Conservation (phyloP, 1,284 basidiomycete genomes). For the Anthracocystis walkeri region DNA sequence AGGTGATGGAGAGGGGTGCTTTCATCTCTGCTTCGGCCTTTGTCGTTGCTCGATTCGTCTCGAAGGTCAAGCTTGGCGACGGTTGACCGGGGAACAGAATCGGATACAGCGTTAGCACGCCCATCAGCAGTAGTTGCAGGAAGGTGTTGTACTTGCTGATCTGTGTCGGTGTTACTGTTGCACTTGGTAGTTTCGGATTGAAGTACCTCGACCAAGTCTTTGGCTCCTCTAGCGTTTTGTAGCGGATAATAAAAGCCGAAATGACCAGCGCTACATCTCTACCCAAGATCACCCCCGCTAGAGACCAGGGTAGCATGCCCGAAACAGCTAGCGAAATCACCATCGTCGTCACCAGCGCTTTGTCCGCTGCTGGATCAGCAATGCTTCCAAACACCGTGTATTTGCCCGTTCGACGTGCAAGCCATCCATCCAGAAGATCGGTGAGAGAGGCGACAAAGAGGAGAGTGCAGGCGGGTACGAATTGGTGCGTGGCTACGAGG, state of each 20-base stretch:
- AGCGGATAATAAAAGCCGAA: slow-evolving; percentile 94
- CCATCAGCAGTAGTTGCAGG: slow-evolving; percentile 90
- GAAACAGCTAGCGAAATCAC: slow-evolving; percentile 86
- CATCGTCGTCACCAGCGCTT: slow-evolving; percentile 92
- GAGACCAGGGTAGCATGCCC: slow-evolving; percentile 83
- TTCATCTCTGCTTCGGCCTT: background rate
- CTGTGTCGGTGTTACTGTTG: slow-evolving; percentile 87
- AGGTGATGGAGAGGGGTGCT: background rate
- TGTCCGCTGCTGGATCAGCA: slow-evolving; percentile 96
- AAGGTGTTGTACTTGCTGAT: slow-evolving; percentile 81
- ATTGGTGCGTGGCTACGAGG: slow-evolving; percentile 87
- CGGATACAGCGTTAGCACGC: slow-evolving; percentile 84
- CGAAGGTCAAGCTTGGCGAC: slow-evolving; percentile 17
- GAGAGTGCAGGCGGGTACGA: slow-evolving; percentile 81
- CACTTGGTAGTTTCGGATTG: slow-evolving; percentile 93
- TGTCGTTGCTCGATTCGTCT: background rate
- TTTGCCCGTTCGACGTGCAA: slow-evolving; percentile 82
- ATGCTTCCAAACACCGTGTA: slow-evolving; percentile 89
- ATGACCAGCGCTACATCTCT: slow-evolving; percentile 87
- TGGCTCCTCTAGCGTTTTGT: slow-evolving; percentile 85
- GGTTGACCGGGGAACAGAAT: slow-evolving; percentile 74
- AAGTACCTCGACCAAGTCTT: slow-evolving; percentile 93
- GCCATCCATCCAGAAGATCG: slow-evolving; percentile 89
- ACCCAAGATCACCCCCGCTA: slow-evolving; percentile 87
- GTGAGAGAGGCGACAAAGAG: slow-evolving; percentile 89